A percentile compares a stretch with the other conserved stretches of the same genome.
phyloP scores from a whole-genome alignment of 129 eudicot species.

The Lonicera japonica region DNA sequence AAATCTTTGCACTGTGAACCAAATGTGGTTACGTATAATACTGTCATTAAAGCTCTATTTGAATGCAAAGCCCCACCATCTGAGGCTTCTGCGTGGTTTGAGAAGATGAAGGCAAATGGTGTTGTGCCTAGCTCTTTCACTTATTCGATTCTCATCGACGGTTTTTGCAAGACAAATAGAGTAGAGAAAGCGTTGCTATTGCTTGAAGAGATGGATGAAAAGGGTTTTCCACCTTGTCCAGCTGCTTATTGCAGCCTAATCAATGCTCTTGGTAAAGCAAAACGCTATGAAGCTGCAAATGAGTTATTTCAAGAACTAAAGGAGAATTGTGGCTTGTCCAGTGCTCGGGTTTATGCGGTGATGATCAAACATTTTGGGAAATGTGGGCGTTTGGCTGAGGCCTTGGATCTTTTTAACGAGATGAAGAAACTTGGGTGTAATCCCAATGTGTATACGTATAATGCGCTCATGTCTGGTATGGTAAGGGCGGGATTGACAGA shows the following conservation, averaged over 20 bases:
- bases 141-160: constrained; percentile 85
- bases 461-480: constrained; percentile 91
- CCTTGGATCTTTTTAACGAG: constrained; percentile 71
- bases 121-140: constrained; percentile 71
- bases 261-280: constrained; percentile 73
- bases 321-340: constrained; percentile 80
- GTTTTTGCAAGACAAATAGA: constrained; percentile 77
- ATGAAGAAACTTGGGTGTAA: constrained; percentile 49
- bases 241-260: constrained; percentile 93
- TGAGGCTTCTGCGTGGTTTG: constrained; percentile 50
- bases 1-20: constrained; percentile 58
- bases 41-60: constrained; percentile 63
- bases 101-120: constrained; percentile 64
- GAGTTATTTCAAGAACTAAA: constrained; percentile 85
- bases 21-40: constrained; percentile 86
- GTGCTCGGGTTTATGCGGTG: constrained; percentile 80
- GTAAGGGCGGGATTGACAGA: constrained; percentile 69
- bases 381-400: constrained; percentile 66
- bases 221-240: constrained; percentile 92
- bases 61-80: constrained; percentile 58
- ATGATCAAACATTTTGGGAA: constrained; percentile 90
- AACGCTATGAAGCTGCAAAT: constrained; percentile 87
- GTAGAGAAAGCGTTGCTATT: constrained; percentile 69
- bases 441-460: constrained; percentile 78
- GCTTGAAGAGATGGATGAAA: constrained; percentile 95